Conservation (phyloP, 2,329 filamentous ascomycete genomes). For the Fonsecaea pedrosoi region DNA sequence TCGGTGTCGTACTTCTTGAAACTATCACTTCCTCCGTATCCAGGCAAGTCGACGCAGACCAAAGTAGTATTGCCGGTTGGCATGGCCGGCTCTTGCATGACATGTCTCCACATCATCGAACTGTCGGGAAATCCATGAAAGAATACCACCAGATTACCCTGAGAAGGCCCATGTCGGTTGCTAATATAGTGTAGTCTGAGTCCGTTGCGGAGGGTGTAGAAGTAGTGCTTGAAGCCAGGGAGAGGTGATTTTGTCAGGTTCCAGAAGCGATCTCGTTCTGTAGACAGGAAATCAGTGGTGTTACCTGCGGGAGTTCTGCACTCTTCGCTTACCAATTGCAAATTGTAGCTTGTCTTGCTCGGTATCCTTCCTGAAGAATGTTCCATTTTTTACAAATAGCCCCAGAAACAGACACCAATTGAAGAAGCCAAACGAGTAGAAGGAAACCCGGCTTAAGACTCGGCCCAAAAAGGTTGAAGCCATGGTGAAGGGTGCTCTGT, state of each 20-base stretch:
- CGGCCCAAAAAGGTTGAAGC: constrained; percentile 24
- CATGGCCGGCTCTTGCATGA: constrained; percentile 52
- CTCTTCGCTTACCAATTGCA: constrained; percentile 47
- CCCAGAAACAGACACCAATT: constrained; percentile 45
- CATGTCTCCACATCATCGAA: constrained; percentile 60
- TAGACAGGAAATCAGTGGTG: constrained; percentile 11
- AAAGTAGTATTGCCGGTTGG: constrained; percentile 52
- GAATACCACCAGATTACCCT: constrained; percentile 56
- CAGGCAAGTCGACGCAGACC: constrained; percentile 64
- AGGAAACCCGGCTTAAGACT: constrained; percentile 22
- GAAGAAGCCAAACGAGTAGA: constrained; percentile 45
- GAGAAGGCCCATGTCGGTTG: constrained; percentile 45
- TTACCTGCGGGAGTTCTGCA: neutral
- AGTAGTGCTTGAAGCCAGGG: constrained; percentile 57
- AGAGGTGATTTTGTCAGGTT: constrained; percentile 53
- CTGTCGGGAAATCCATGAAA: constrained; percentile 68
- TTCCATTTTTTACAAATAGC: constrained; percentile 44
- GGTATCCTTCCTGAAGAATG: constrained; percentile 47
- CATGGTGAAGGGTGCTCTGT: constrained; percentile 16
- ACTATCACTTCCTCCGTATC: constrained; percentile 64
- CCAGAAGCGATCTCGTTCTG: constrained; percentile 63
- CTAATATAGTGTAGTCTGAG: constrained; percentile 63
- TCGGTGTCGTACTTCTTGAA: constrained; percentile 58
- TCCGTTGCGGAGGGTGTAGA: constrained; percentile 57
- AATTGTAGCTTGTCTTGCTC: constrained; percentile 52